A percentile compares a stretch with the other conserved stretches of the same genome.
Conservation (phyloP, 148 eudicot species). For the Rhododendron henanense region DNA sequence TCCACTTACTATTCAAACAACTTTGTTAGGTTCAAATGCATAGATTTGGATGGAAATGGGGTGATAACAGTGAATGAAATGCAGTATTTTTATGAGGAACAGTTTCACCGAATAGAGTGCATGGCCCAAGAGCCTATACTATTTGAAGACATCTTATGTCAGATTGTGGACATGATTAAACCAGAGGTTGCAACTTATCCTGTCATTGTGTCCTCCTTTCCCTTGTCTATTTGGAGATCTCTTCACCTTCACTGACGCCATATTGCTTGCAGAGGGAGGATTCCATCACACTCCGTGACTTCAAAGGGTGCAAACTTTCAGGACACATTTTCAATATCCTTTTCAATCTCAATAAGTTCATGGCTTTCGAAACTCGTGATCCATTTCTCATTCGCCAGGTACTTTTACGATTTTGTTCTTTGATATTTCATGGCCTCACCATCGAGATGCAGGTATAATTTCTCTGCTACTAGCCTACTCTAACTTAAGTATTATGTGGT, state of each 20-base stretch:
- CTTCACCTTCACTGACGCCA: neutral
- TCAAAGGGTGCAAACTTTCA: conserved; percentile 64
- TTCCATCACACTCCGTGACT: conserved; percentile 47
- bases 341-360: conserved; percentile 68
- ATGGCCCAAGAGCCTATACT: conserved; percentile 50
- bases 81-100: conserved; percentile 68
- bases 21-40: conserved; percentile 54
- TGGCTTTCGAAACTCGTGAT: conserved; percentile 80
- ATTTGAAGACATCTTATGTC: conserved; percentile 68
- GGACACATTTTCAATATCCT: conserved; percentile 69
- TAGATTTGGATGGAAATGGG: conserved; percentile 64
- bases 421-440: neutral
- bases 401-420: neutral
- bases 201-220: neutral
- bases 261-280: conserved; percentile 51
- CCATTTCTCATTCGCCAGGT: conserved; percentile 85
- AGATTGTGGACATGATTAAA: conserved; percentile 57
- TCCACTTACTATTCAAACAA: neutral
- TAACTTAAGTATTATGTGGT: neutral
- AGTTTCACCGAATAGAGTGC: conserved; percentile 69
- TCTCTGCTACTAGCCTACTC: neutral
- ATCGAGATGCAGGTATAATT: neutral
- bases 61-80: conserved; percentile 52
- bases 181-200: conserved; percentile 39
- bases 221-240: neutral